Evolutionary conservation across 805 yeast genomes (phyloP), one percentile per base, ranked within the genome.

Genomic region (Suhomyces kilbournensis): DNA sequence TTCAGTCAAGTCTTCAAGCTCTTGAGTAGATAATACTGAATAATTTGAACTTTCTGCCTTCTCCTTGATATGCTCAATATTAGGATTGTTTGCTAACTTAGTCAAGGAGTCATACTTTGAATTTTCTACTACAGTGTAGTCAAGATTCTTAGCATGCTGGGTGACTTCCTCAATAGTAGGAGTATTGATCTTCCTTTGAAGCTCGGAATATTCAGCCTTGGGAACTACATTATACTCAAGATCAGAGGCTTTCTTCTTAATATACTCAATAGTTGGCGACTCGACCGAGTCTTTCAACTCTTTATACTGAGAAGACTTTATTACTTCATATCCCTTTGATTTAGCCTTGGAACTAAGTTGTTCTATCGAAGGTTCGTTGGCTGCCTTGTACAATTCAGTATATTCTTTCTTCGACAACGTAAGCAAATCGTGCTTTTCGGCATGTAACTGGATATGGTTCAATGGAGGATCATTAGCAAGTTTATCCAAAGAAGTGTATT

Each of bases 331-430:
- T 14, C 67, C 69, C 26, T 56, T 51, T 7, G 51, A 53, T 20
- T 55, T 8, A 3, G 56, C 57, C 43, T 46, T 48, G 7, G 45
- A 30, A 5, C 53, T 25, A 14, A 62, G 40, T 9, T 57, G 56
- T 14, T 63, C 61, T 7, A 61, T 28, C 0, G 65, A 40, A 19
- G 78, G 78, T 8, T 66, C 67, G 51, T 66, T 54, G 0, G 75
- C 76, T 10, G 61, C 55, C 30, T 59, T 65, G 59, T 34, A 57
- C 39, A 75, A 60, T 19, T 61, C 58, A 20, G 76, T 63, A 47
- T 69, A 72, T 52, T 74, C 78, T 1, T 52, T 42, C 50, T 65
- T 63, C 1, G 66, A 48, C 44, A 74, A 59, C 2, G 77, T 68
- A 7, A 70, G 64, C 48, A 70, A 65, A 12, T 64, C 63, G 44